Base-by-base conservation (phyloP, 2,329 filamentous ascomycete species). In the Fusarium lyarnte region DNA sequence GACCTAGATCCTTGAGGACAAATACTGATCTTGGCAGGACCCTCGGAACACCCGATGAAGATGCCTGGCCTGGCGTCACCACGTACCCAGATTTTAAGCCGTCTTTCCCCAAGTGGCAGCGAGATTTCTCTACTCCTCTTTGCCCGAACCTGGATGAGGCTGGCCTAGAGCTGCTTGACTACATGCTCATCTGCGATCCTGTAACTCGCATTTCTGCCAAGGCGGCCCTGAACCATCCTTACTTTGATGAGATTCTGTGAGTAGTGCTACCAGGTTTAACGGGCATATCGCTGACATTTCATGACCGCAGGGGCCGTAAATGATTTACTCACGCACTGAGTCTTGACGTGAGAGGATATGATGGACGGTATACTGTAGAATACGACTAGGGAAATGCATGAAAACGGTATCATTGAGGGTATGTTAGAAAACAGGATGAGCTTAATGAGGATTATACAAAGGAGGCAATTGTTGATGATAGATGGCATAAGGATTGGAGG, bases 81-180 rank as follows among this genome's bases (percentile, higher is more conserved):
- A 94, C 93, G 7, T 97, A 97, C 84, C 94, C 95, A 42, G 95
- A 97, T 81, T 97, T 94, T 87, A 97, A 97, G 83, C 82, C 92
- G 19, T 95, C 93, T 5, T 97, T 97, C 83, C 94, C 94, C 71
- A 97, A 97, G 84, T 97, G 95, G 94, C 87, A 88, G 76, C 90
- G 93, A 61, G 92, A 94, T 78, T 86, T 88, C 63, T 86, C 88
- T 21, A 85, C 86, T 52, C 85, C 89, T 17, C 85, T 96, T 43
- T 93, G 94, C 76, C 88, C 89, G 36, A 92, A 88, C 54, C 87
- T 97, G 47, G 93, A 97, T 74, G 90, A 93, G 4, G 82, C 86
- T 33, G 92, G 92, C n/a, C 85, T 93, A 11, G 90, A 94, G 63
- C 86, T 94, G 11, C 83, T 91, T 13, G 88, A 91, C 76, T 83